These are phyloP conservation scores for Colletotrichum abscissum DNA, from an alignment of 2,329 filamentous ascomycete genomes.

Conservation along the genomic window DNA sequence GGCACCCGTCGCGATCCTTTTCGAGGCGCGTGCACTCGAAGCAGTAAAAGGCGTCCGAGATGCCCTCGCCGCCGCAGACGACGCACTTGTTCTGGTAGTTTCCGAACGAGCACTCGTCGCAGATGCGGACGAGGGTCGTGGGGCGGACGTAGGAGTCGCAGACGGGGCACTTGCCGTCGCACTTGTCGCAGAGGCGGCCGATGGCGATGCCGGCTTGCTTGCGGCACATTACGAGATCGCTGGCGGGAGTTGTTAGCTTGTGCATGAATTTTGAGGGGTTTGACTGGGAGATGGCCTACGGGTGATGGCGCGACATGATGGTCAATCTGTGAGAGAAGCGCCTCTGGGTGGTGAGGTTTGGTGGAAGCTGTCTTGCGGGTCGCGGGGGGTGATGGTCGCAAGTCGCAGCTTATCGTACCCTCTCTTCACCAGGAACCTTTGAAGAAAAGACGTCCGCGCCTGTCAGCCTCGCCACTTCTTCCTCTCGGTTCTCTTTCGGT, in stretches of 20 bases:
- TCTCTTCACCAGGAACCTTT: not conserved
- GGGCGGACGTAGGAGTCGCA: constrained; percentile 99
- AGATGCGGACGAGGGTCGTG: constrained; percentile 96
- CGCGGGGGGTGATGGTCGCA: not conserved
- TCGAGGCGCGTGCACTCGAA: constrained; percentile 98
- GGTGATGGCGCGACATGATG: constrained; percentile 92
- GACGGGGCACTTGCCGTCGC: constrained; percentile 98
- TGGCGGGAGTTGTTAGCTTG: constrained; percentile 50
- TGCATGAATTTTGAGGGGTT: constrained; percentile 27
- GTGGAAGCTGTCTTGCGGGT: constrained; percentile 9
- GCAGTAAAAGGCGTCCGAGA: constrained; percentile 98
- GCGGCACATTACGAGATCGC: constrained; percentile 99
- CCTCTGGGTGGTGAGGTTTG: constrained; percentile 13
- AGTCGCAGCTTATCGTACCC: not conserved
- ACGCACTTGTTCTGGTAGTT: constrained; percentile 99
- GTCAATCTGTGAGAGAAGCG: constrained; percentile 11
- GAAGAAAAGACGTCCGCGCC: constrained; percentile 41
- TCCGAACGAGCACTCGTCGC: constrained; percentile 98
- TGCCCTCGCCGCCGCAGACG: constrained; percentile 97
- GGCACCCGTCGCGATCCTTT: constrained; percentile 96
- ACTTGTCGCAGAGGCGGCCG: constrained; percentile 99
- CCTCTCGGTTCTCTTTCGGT: constrained; percentile 21
- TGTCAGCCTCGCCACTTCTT: constrained; percentile 57
- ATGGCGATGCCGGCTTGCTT: constrained; percentile 98
- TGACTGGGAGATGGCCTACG: constrained; percentile 63